Evolutionary conservation across 2,329 filamentous ascomycete genomes (phyloP).

Genomic region (Didymella sp.): DNA sequence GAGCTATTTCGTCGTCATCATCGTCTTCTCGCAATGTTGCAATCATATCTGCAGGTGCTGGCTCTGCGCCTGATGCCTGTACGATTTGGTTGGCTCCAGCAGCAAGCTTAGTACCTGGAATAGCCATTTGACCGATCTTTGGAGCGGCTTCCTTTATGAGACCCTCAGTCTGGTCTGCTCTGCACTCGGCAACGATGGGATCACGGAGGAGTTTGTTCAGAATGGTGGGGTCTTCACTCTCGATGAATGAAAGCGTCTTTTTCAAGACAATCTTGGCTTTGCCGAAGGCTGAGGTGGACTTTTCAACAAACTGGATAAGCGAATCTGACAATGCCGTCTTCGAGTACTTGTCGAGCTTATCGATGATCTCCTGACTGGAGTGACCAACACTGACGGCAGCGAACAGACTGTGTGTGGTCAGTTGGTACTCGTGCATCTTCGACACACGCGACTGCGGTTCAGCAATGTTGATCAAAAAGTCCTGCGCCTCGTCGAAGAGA

Average conservation of each 20-base stretch:
- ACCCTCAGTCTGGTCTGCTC: slow-evolving; percentile 74
- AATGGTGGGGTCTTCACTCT: slow-evolving; percentile 86
- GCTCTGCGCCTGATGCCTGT: slow-evolving; percentile 35
- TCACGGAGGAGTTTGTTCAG: slow-evolving; percentile 88
- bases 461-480: slow-evolving; percentile 94
- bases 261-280: slow-evolving; percentile 96
- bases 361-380: slow-evolving; percentile 86
- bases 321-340: slow-evolving; percentile 87
- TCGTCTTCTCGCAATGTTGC: slow-evolving; percentile 71
- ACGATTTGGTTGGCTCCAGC: slow-evolving; percentile 78
- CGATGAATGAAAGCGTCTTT: slow-evolving; percentile 92
- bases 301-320: slow-evolving; percentile 79
- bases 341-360: slow-evolving; percentile 83
- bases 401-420: slow-evolving; percentile 92
- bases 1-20: slow-evolving; percentile 84
- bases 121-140: slow-evolving; percentile 85
- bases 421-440: slow-evolving; percentile 90
- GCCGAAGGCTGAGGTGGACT: slow-evolving; percentile 87
- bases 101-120: slow-evolving; percentile 92
- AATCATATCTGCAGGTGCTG: slow-evolving; percentile 66
- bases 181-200: slow-evolving; percentile 77
- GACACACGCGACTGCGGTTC: slow-evolving; percentile 90
- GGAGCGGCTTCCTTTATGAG: slow-evolving; percentile 83
- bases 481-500: slow-evolving; percentile 83
- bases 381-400: slow-evolving; percentile 95